Evolutionary conservation across 2,329 filamentous ascomycete genomes (phyloP).

Genomic region (Endocalyx cinctus): DNA sequence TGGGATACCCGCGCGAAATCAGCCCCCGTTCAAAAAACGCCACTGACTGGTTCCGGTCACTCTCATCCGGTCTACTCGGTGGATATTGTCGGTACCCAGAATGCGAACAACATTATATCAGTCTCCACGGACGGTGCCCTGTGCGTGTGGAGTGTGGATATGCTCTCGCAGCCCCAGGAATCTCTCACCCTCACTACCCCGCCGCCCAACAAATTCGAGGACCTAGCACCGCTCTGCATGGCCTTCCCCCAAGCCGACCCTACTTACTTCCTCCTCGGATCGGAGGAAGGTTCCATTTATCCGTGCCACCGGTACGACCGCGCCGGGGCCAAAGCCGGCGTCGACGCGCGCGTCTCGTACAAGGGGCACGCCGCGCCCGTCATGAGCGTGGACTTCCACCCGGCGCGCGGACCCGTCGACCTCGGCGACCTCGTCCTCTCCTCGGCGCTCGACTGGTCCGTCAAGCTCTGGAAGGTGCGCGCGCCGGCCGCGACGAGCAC

Average conservation of each 20-base stretch:
- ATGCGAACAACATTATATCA: constrained; percentile 97
- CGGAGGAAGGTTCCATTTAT: constrained; percentile 94
- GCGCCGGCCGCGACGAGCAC: constrained; percentile 70
- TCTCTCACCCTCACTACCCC: constrained; percentile 83
- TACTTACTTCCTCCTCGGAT: constrained; percentile 95
- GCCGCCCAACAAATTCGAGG: constrained; percentile 83
- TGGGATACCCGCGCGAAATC: constrained; percentile 94
- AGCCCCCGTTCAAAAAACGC: constrained; percentile 90
- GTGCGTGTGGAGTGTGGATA: constrained; percentile 96
- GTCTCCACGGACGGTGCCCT: constrained; percentile 95
- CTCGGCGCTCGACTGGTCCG: constrained; percentile 93
- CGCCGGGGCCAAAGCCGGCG: constrained; percentile 92
- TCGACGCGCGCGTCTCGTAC: constrained; percentile 85
- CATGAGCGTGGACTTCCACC: constrained; percentile 95
- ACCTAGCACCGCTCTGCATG: constrained; percentile 90
- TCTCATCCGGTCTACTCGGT: constrained; percentile 95
- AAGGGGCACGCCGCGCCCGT: constrained; percentile 88
- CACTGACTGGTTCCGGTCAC: constrained; percentile 88
- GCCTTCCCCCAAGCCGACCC: constrained; percentile 93
- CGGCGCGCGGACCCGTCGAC: constrained; percentile 85
- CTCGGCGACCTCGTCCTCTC: constrained; percentile 89
- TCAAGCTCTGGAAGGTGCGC: constrained; percentile 93
- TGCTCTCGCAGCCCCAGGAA: constrained; percentile 95
- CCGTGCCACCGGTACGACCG: constrained; percentile 97
- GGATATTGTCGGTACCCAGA: constrained; percentile 94